A percentile compares a stretch with the other conserved stretches of the same genome.
Conservation (phyloP, 148 eudicot species). For the Rhododendron ovatum region DNA sequence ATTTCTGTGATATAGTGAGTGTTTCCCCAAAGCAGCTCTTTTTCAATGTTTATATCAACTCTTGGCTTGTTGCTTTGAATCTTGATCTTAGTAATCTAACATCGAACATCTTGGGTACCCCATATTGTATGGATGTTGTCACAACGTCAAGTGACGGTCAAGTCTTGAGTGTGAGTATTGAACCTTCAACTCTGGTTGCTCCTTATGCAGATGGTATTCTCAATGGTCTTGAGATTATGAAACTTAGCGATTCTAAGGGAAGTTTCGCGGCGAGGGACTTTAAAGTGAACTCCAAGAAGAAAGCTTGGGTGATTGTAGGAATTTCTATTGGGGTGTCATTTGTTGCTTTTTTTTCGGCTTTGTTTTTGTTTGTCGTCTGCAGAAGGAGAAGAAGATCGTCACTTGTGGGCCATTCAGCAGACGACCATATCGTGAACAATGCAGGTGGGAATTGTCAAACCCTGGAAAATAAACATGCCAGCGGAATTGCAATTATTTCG, state of each 20-base stretch:
- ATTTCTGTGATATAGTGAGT: conserved; percentile 53
- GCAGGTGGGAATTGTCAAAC: conserved; percentile 12
- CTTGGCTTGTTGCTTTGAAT: conserved; percentile 36
- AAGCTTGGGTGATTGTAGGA: conserved; percentile 31
- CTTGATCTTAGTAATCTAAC: conserved; percentile 48
- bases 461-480: not conserved
- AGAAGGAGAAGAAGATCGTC: conserved; percentile 31
- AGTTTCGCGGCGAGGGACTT: conserved; percentile 38
- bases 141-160: conserved; percentile 21
- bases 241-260: conserved; percentile 42
- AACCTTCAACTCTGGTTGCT: conserved; percentile 26
- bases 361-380: conserved; percentile 22
- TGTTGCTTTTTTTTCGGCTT: conserved; percentile 19
- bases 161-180: conserved; percentile 42
- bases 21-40: conserved; percentile 15
- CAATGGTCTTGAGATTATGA: conserved; percentile 75
- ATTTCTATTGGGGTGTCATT: conserved; percentile 21
- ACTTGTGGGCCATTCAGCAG: conserved; percentile 6
- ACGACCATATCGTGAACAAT: conserved; percentile 5
- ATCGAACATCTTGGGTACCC: conserved; percentile 35
- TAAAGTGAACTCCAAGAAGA: conserved; percentile 25
- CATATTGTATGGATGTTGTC: conserved; percentile 41
- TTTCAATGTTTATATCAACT: conserved; percentile 55
- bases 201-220: conserved; percentile 51
- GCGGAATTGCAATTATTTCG: conserved; percentile 22